Conservation (phyloP, 2,329 filamentous ascomycete genomes). For the Chaetomiaceae sp. region DNA sequence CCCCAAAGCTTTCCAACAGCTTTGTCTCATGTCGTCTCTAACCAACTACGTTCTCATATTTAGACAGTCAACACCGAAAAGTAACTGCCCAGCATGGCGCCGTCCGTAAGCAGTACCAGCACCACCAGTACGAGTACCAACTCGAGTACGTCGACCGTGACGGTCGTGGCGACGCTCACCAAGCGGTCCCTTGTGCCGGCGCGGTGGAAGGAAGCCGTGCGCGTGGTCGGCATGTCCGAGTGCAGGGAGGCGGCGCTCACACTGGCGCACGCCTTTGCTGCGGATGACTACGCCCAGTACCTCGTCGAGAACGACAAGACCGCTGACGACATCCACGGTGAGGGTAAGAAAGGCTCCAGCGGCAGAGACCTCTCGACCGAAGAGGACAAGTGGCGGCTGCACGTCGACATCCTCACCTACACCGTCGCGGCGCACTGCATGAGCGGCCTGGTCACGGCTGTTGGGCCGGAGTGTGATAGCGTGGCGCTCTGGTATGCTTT, state of each 20-base stretch:
- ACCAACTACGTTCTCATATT: neutral
- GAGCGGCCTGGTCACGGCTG: slow-evolving; percentile 68
- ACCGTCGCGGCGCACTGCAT: slow-evolving; percentile 70
- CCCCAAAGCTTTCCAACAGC: no score
- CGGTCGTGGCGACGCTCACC: slow-evolving; percentile 29
- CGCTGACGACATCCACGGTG: neutral
- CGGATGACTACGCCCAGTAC: slow-evolving; percentile 70
- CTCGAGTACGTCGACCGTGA: slow-evolving; percentile 17
- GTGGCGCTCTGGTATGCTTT: slow-evolving; percentile 70
- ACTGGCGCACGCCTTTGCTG: slow-evolving; percentile 72
- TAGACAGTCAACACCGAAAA: neutral
- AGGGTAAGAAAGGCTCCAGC: neutral
- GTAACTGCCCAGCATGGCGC: slow-evolving; percentile 40
- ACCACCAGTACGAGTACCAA: slow-evolving; percentile 10
- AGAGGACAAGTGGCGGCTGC: slow-evolving; percentile 70
- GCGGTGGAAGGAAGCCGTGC: slow-evolving; percentile 53
- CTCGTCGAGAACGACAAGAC: slow-evolving; percentile 61
- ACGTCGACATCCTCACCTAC: slow-evolving; percentile 73
- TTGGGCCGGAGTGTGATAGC: slow-evolving; percentile 71
- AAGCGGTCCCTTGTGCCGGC: slow-evolving; percentile 48
- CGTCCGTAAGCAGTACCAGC: slow-evolving; percentile 33
- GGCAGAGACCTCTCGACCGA: slow-evolving; percentile 46
- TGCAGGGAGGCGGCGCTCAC: slow-evolving; percentile 66
- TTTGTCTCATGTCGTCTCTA: neutral
- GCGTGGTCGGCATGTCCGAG: slow-evolving; percentile 60